Evolutionary conservation across 2,329 filamentous ascomycete species (phyloP).

Genomic region (Graphilbum ipis-grandicollis): DNA sequence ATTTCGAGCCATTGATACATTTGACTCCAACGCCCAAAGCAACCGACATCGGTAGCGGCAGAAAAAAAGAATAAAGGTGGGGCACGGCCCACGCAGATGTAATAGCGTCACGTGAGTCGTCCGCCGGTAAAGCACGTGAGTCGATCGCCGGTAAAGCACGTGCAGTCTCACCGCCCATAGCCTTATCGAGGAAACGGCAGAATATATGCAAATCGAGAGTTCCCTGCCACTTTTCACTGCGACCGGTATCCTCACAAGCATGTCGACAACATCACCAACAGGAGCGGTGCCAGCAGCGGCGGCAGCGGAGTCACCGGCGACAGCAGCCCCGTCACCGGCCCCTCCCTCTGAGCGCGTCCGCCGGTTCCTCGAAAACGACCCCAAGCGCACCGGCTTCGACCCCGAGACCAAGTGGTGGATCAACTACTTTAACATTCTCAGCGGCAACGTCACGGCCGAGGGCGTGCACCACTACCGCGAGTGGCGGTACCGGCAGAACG

Average conservation of each 20-base stretch:
- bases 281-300: background rate
- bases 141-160: too few relatives aligned
- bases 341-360: background rate
- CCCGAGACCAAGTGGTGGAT: conserved; percentile 49
- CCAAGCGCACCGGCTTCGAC: conserved; percentile 44
- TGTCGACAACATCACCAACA: background rate
- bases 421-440: conserved; percentile 72
- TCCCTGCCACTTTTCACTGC: too few relatives aligned
- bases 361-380: conserved; percentile 33
- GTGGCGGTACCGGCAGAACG: conserved; percentile 57
- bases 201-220: too few relatives aligned
- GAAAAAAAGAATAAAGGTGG: background rate
- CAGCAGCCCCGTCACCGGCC: too few relatives aligned
- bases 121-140: too few relatives aligned
- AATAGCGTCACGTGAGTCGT: too few relatives aligned
- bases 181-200: background rate
- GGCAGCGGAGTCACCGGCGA: background rate
- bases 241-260: background rate
- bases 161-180: background rate
- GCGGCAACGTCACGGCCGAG: conserved; percentile 51
- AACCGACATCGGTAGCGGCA: background rate
- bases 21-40: too few relatives aligned
- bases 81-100: too few relatives aligned
- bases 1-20: too few relatives aligned
- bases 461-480: conserved; percentile 62